phyloP scores from a whole-genome alignment of 805 yeast genomes.

The Metschnikowia shivogae region DNA sequence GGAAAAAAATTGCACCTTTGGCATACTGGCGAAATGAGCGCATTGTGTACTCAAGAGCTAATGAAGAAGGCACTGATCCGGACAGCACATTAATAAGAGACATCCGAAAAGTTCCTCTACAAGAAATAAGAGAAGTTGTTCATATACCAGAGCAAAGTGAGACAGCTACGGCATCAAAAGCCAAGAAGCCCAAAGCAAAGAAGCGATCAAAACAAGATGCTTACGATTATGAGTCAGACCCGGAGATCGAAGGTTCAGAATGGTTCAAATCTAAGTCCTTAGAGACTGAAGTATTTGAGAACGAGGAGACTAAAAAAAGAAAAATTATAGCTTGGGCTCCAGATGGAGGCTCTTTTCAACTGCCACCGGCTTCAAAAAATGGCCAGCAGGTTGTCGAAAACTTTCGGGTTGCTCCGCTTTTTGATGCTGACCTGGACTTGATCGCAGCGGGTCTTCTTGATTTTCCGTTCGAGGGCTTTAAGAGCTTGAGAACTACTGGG shows the following conservation, averaged over 20 bases:
- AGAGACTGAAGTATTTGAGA: constrained; percentile 46
- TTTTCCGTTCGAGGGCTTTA: constrained; percentile 58
- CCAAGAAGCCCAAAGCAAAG: constrained; percentile 9
- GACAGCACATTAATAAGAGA: constrained; percentile 37
- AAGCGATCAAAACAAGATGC: constrained; percentile 12
- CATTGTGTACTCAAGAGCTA: constrained; percentile 49
- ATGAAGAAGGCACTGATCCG: constrained; percentile 36
- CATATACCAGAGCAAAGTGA: constrained; percentile 38
- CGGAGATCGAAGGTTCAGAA: constrained; percentile 45
- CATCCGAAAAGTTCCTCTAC: constrained; percentile 42
- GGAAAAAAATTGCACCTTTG: constrained; percentile 66
- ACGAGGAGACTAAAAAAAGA: constrained; percentile 27
- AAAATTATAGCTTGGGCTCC: constrained; percentile 66
- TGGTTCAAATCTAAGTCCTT: constrained; percentile 47
- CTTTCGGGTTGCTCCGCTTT: constrained; percentile 60
- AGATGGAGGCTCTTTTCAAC: constrained; percentile 41
- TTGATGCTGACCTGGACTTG: constrained; percentile 56
- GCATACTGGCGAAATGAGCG: constrained; percentile 85
- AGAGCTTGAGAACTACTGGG: constrained; percentile 57
- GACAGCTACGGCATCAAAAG: background rate
- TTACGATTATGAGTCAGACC: constrained; percentile 35
- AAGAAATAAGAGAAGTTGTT: constrained; percentile 55
- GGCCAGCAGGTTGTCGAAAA: constrained; percentile 37
- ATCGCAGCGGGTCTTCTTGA: constrained; percentile 73
- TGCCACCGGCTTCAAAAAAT: constrained; percentile 35